phyloP scores from a whole-genome alignment of 2,329 filamentous ascomycete genomes.

The Elsinoe perseae region DNA sequence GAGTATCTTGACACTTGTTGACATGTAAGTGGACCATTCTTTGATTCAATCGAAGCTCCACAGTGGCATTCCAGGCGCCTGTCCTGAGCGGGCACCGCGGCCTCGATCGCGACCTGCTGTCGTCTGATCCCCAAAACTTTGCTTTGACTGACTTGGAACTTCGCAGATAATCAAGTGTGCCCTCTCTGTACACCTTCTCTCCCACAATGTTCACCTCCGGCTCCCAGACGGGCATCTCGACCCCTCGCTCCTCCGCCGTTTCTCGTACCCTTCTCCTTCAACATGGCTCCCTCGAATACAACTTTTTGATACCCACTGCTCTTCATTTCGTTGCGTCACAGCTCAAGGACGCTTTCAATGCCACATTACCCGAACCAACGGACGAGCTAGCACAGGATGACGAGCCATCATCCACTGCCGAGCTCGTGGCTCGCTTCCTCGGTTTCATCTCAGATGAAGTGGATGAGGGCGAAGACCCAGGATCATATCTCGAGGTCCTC shows the following conservation, averaged over 20 bases:
- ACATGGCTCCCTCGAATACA: conserved; percentile 93
- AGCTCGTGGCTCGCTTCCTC: conserved; percentile 89
- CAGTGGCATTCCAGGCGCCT: neutral
- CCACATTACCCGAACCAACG: conserved; percentile 79
- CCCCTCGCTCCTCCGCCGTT: conserved; percentile 86
- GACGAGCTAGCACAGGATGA: conserved; percentile 97
- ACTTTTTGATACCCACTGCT: conserved; percentile 88
- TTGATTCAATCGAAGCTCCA: neutral
- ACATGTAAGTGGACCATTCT: conserved; percentile 8
- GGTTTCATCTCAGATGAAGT: conserved; percentile 83
- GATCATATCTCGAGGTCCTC: conserved; percentile 85
- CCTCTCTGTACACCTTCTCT: neutral
- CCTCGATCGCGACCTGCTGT: neutral
- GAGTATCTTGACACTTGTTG: conserved; percentile 10
- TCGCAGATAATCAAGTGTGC: conserved; percentile 10
- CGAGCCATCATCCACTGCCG: conserved; percentile 90
- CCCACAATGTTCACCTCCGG: conserved; percentile 70
- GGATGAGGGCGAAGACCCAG: conserved; percentile 85
- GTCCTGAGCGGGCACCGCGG: neutral
- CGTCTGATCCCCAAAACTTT: neutral
- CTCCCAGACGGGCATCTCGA: conserved; percentile 90
- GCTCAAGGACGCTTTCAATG: conserved; percentile 81
- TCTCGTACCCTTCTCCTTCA: conserved; percentile 82
- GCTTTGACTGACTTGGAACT: neutral
- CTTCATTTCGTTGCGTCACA: conserved; percentile 95